A percentile compares a stretch with the other conserved stretches of the same genome.
phyloP scores from a whole-genome alignment of 805 yeast genomes.

The Wickerhamomyces bovis region DNA sequence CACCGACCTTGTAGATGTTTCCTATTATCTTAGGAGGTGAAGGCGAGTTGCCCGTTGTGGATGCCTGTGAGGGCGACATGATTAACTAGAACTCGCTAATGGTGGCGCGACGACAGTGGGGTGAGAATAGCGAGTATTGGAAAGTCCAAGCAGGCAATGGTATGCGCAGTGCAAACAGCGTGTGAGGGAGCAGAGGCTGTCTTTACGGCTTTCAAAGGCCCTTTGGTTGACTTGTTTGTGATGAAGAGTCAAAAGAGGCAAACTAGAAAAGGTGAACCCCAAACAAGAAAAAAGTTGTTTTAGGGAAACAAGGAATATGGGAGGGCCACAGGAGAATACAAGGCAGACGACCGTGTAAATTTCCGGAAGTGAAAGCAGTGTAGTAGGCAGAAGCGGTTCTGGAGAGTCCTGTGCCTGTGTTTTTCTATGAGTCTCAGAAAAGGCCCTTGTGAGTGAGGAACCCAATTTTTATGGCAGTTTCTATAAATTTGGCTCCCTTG shows the following conservation, averaged over 20 bases:
- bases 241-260: background rate
- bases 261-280: background rate
- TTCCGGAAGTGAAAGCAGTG: too few species aligned
- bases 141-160: background rate
- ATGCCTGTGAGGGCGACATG: background rate
- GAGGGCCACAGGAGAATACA: background rate
- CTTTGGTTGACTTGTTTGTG: background rate
- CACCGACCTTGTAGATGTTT: conserved; percentile 21
- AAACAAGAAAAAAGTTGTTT: background rate
- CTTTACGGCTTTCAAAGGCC: background rate
- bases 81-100: background rate
- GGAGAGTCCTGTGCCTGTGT: background rate
- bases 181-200: background rate
- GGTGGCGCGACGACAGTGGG: background rate
- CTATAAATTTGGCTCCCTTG: background rate
- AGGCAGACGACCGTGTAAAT: too few species aligned
- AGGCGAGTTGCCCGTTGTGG: background rate
- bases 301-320: background rate
- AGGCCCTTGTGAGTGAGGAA: background rate
- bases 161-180: background rate
- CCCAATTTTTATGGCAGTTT: background rate
- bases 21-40: conserved; percentile 16
- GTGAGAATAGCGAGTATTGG: background rate
- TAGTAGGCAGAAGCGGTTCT: background rate
- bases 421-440: background rate